Evolutionary conservation across 352 stramenopile genomes (phyloP).

Genomic region (Globisporangium alternatum): DNA sequence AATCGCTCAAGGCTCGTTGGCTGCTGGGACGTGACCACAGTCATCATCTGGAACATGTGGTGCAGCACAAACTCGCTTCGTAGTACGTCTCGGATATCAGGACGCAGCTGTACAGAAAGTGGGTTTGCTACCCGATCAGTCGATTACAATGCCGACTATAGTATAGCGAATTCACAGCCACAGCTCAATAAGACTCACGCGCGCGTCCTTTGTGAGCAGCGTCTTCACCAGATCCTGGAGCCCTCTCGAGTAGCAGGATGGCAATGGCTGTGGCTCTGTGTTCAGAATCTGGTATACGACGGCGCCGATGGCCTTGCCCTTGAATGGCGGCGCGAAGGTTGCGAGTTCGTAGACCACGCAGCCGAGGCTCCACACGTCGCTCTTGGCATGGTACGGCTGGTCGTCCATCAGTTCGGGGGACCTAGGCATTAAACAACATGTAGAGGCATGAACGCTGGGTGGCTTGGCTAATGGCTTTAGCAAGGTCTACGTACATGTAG

Average conservation of each 20-base stretch:
- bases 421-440: constrained; percentile 19
- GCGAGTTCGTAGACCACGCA: constrained; percentile 84
- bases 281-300: constrained; percentile 59
- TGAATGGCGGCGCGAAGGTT: constrained; percentile 55
- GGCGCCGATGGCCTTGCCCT: constrained; percentile 45
- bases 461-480: too few relatives aligned
- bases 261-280: constrained; percentile 26
- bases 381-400: constrained; percentile 59
- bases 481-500: constrained; percentile 53
- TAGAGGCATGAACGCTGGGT: too few relatives aligned
- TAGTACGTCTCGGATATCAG: constrained; percentile 23
- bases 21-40: constrained; percentile 30
- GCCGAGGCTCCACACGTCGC: constrained; percentile 82
- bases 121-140: too few relatives aligned
- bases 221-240: constrained; percentile 27
- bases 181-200: constrained; percentile 15
- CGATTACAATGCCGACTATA: not conserved
- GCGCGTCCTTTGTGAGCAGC: constrained; percentile 46
- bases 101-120: constrained; percentile 20
- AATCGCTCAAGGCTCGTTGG: constrained; percentile 24
- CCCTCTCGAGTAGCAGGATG: constrained; percentile 25
- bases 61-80: constrained; percentile 24
- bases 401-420: constrained; percentile 73
- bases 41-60: constrained; percentile 30
- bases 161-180: not conserved